Conservation (phyloP, 208 protist genomes). For the Entamoeba dispar region DNA sequence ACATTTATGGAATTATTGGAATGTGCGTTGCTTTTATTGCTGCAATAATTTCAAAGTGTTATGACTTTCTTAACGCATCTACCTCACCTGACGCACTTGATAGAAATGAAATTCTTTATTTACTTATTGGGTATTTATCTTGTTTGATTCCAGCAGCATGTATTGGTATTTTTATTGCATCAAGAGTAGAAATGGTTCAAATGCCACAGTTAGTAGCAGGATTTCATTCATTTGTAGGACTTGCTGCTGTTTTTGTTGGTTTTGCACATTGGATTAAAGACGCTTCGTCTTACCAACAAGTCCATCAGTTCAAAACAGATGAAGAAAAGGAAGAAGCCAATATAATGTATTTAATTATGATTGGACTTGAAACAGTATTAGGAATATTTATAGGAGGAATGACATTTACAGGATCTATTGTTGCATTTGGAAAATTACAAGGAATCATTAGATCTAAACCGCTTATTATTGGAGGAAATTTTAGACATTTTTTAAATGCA, state of each 20-base stretch:
- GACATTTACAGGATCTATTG: slow-evolving; percentile 58
- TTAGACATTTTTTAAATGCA: slow-evolving; percentile 31
- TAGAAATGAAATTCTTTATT: not conserved
- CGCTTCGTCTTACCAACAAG: not conserved
- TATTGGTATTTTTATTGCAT: not conserved
- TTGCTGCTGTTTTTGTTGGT: not conserved
- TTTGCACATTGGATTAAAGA: not conserved
- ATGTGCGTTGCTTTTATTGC: not conserved
- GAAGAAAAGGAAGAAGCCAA: not conserved
- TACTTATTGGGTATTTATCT: not conserved
- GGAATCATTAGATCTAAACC: slow-evolving; percentile 38
- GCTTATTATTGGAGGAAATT: not conserved
- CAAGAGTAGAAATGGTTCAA: not conserved
- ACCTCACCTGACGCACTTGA: not conserved
- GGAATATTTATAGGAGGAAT: slow-evolving; percentile 49
- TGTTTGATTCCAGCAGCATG: not conserved
- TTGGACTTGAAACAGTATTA: not conserved
- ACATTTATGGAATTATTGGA: not conserved
- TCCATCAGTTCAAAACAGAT: not conserved
- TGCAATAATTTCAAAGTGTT: not conserved
- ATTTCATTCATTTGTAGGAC: not conserved
- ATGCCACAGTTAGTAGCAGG: not conserved
- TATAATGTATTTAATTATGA: not conserved
- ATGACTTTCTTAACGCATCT: not conserved
- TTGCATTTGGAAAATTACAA: slow-evolving; percentile 57